Conservation (phyloP, 164 flowering plant genomes). For the Vitis riparia region DNA sequence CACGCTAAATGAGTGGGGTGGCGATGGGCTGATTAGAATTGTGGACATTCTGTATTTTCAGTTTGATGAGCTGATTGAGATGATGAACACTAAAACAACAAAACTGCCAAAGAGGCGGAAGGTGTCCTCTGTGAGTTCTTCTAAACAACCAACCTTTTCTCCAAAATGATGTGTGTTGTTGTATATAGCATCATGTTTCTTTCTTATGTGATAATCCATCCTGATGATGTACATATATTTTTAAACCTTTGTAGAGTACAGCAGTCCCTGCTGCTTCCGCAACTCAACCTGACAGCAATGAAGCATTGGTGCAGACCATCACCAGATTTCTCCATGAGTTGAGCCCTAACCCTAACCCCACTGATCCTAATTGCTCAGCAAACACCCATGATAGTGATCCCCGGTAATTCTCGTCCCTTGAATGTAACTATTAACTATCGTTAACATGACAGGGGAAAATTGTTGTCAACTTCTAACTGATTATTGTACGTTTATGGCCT, state of each 20-base stretch:
- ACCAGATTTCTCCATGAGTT: slow-evolving; percentile 41
- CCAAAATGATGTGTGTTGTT: too few species aligned
- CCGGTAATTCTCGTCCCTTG: neutral
- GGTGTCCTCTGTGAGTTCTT: slow-evolving; percentile 28
- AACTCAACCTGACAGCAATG: slow-evolving; percentile 22
- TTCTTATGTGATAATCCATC: too few species aligned
- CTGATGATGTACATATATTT: too few species aligned
- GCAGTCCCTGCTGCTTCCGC: slow-evolving; percentile 9
- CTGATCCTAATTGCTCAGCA: slow-evolving; percentile 10
- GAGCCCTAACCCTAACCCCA: slow-evolving; percentile 8
- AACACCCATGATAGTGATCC: neutral
- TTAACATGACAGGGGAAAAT: too few species aligned
- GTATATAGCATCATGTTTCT: too few species aligned
- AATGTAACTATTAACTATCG: too few species aligned
- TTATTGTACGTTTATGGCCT: too few species aligned
- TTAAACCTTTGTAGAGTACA: slow-evolving; percentile 13
- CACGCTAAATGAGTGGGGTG: too few species aligned
- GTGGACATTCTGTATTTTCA: slow-evolving; percentile 18
- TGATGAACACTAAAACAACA: slow-evolving; percentile 33
- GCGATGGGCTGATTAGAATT: slow-evolving; percentile 12
- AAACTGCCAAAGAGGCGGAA: slow-evolving; percentile 38
- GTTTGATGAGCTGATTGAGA: slow-evolving; percentile 50
- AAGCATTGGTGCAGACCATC: slow-evolving; percentile 35
- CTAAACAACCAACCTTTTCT: too few species aligned
- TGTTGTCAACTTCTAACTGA: too few species aligned